Percentiles rank a stretch among this genome's conserved stretches.
Conservation (phyloP, 805 yeast species). For the Komagataella ulmi region DNA sequence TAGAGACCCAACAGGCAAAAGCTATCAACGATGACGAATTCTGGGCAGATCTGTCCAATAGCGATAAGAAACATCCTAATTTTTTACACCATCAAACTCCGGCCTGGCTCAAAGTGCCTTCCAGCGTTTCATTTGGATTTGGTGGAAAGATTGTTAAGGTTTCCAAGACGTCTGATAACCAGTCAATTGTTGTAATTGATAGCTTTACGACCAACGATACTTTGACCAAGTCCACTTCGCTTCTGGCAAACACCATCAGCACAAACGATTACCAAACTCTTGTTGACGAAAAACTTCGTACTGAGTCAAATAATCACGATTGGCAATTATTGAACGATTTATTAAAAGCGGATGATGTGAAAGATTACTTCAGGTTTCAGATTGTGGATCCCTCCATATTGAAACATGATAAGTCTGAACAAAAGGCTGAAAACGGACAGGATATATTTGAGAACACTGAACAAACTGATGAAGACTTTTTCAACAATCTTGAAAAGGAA, state of each 20-base stretch:
- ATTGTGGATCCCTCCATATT: not conserved
- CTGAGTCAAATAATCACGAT: conserved; percentile 22
- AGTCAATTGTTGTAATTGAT: conserved; percentile 27
- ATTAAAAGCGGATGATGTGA: conserved; percentile 32
- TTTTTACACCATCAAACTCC: conserved; percentile 75
- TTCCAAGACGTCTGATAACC: conserved; percentile 18
- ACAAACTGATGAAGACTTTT: conserved; percentile 24
- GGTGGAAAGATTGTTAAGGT: conserved; percentile 74
- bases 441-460: conserved; percentile 1
- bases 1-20: conserved; percentile 28
- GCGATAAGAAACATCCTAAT: conserved; percentile 62
- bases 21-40: conserved; percentile 57
- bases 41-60: conserved; percentile 66
- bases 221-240: conserved; percentile 21
- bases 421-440: conserved; percentile 4
- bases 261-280: conserved; percentile 38
- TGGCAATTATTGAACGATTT: conserved; percentile 52
- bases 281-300: conserved; percentile 37
- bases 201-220: conserved; percentile 25
- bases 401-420: conserved; percentile 2
- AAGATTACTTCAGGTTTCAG: not conserved
- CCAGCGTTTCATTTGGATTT: conserved; percentile 75
- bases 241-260: conserved; percentile 44
- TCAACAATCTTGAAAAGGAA: conserved; percentile 14
- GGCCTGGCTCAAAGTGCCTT: conserved; percentile 67